Base-by-base conservation (phyloP, 805 yeast genomes). In the Wickerhamiella cacticola region DNA sequence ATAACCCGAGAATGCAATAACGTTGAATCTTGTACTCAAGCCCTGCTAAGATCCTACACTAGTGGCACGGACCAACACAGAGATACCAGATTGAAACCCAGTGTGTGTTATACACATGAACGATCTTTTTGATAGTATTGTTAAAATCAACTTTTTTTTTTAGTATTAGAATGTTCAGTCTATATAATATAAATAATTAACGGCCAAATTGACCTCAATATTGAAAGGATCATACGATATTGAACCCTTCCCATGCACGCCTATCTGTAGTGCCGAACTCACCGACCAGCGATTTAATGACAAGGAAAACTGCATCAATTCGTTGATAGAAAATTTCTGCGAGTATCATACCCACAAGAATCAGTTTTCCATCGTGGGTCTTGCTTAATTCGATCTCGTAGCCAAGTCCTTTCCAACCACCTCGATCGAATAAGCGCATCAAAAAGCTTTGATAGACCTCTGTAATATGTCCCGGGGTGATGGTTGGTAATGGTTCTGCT, bases 191-290 rank as follows among this genome's bases (percentile, higher is more conserved):
- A 35, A 8, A 35, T 35, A 22, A 39, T 23, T 39, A 23, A 23
- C 10, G 3, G n/a, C n/a, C n/a, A n/a, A n/a, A n/a, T n/a, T n/a
- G n/a, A n/a, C 5, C 8, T 35, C 16, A 35, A 12, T 15, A 9
- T 35, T 6, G 9, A 13, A 5, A 8, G 7, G 6, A 7, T 38
- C n/a, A 38, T 16, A 39, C 42, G 5, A 41, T 15, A 10, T 15
- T 31, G n/a, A 43, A 43, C 4, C 46, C 46, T 19, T 43, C 46
- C 47, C 47, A 44, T 13, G 35, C 47, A 7, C 47, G 41, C 2
- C 41, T 10, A 15, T 44, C 47, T 9, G 47, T 44, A 8, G 26
- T 35, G 9, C 41, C 41, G n/a, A 25, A 44, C 47, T 44, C 47
- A n/a, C 47, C 47, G 5, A 44, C 47, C 12, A 44, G 36, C 21